These are phyloP conservation scores for Hypoxylon intermedium DNA, from an alignment of 495 filamentous ascomycete genomes.

Conservation along the genomic window DNA sequence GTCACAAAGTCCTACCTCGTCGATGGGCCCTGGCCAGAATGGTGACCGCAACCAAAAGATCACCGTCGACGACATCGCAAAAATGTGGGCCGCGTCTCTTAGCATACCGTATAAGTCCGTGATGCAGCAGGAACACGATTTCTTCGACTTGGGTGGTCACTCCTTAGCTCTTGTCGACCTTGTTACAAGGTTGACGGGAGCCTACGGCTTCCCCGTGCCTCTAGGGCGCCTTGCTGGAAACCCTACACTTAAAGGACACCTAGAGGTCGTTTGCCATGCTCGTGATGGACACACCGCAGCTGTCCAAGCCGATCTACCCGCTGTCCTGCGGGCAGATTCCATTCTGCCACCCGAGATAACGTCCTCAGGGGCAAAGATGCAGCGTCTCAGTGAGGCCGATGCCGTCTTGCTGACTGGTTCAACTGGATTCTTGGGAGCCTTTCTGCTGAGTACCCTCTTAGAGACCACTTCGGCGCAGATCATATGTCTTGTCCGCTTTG, in stretches of 20 bases:
- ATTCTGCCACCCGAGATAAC: constrained; percentile 65
- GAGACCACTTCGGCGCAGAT: constrained; percentile 66
- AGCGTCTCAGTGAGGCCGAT: constrained; percentile 62
- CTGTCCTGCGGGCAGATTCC: constrained; percentile 64
- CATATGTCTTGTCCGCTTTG: constrained; percentile 71
- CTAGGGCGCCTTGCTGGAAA: constrained; percentile 68
- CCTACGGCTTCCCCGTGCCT: constrained; percentile 67
- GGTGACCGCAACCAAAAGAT: constrained; percentile 55
- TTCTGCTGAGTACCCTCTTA: constrained; percentile 48
- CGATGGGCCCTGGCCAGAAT: constrained; percentile 41
- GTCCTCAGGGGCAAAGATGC: constrained; percentile 53
- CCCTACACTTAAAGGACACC: constrained; percentile 66
- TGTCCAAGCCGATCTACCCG: constrained; percentile 69
- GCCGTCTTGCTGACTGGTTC: constrained; percentile 55
- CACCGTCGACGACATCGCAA: constrained; percentile 60
- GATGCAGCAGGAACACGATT: constrained; percentile 65
- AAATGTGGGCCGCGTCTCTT: constrained; percentile 66
- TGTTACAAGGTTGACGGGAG: constrained; percentile 61
- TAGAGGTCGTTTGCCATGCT: constrained; percentile 63
- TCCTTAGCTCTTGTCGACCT: constrained; percentile 72
- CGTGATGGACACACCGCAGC: constrained; percentile 70
- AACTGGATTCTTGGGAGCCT: constrained; percentile 52
- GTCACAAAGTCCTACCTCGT: constrained; percentile 43
- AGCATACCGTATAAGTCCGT: constrained; percentile 60
- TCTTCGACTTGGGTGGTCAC: constrained; percentile 75